Evolutionary conservation across 345 rosid species (phyloP).

Genomic region (sweet orange (Citrus sinensis)): DNA sequence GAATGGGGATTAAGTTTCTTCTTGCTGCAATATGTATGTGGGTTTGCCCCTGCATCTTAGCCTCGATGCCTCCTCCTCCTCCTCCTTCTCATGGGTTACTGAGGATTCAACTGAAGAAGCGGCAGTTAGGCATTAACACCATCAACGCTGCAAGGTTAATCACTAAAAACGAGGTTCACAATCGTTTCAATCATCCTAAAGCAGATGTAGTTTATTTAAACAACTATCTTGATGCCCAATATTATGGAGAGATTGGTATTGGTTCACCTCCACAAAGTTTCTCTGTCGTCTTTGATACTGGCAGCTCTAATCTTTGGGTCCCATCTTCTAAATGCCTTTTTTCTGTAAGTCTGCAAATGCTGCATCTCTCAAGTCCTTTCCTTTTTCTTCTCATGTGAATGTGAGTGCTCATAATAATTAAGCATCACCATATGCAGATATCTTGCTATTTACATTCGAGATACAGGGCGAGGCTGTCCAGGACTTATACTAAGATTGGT

Average conservation of each 20-base stretch:
- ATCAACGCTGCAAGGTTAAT: conserved; percentile 29
- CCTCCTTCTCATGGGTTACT: conserved; percentile 27
- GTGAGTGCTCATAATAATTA: background rate
- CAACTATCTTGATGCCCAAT: conserved; percentile 52
- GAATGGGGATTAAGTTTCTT: conserved; percentile 30
- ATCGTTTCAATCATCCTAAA: conserved; percentile 1
- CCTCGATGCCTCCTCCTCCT: conserved; percentile 8
- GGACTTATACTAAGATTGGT: conserved; percentile 57
- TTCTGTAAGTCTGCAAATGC: conserved; percentile 36
- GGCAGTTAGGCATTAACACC: conserved; percentile 29
- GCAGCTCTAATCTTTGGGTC: conserved; percentile 62
- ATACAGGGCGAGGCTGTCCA: conserved; percentile 43
- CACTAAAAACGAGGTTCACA: background rate
- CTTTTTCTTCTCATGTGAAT: background rate
- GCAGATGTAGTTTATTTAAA: conserved; percentile 42
- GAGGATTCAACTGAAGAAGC: conserved; percentile 41
- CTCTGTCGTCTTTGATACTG: conserved; percentile 56
- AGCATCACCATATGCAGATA: conserved; percentile 35
- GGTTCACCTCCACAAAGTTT: conserved; percentile 64
- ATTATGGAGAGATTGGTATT: conserved; percentile 61
- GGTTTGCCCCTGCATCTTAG: conserved; percentile 27
- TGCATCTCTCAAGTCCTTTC: background rate
- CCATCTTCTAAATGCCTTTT: conserved; percentile 61
- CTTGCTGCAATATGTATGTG: conserved; percentile 25
- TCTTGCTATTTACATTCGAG: conserved; percentile 55